These are phyloP conservation scores for Phycomyces blakesleeanus DNA, from an alignment of 192 early-diverging fungal genomes.

Conservation along the genomic window DNA sequence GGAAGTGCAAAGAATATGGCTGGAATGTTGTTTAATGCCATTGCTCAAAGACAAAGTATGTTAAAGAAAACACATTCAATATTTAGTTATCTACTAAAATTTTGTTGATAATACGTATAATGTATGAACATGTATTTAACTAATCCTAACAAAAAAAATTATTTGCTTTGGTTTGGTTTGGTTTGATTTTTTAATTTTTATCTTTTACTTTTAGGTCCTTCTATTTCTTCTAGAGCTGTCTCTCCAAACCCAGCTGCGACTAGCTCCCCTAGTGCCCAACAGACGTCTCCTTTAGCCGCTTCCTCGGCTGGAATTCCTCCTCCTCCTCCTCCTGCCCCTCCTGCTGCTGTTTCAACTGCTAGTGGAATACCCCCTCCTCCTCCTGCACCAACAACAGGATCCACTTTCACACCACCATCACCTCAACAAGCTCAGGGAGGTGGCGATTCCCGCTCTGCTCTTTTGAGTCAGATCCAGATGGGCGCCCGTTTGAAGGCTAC, in stretches of 20 bases:
- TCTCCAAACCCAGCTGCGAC: constrained; percentile 11
- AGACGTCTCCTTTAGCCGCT: not conserved
- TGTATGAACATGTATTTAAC: no score
- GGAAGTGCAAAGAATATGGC: constrained; percentile 34
- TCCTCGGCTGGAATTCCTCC: not conserved
- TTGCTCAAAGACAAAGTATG: constrained; percentile 14
- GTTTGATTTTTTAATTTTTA: no score
- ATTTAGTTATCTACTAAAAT: no score
- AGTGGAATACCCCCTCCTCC: constrained; percentile 4
- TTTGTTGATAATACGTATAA: no score
- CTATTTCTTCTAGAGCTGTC: constrained; percentile 9
- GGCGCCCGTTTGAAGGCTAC: constrained; percentile 60
- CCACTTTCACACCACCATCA: constrained; percentile 11
- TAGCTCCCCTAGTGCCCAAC: not conserved
- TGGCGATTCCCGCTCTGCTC: constrained; percentile 41
- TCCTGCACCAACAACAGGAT: constrained; percentile 10
- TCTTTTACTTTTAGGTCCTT: no score
- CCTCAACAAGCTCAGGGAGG: constrained; percentile 1
- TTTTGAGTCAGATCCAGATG: constrained; percentile 69
- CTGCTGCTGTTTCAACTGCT: constrained; percentile 18
- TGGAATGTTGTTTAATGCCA: constrained; percentile 28
- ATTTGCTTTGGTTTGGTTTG: no score
- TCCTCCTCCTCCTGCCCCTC: constrained; percentile 9
- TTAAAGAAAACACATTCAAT: constrained; percentile 1
- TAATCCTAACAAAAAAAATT: no score